Evolutionary conservation across 257 asterid species (phyloP), one percentile per base, ranked within the genome.

Genomic region (Nicotiana otophora): DNA sequence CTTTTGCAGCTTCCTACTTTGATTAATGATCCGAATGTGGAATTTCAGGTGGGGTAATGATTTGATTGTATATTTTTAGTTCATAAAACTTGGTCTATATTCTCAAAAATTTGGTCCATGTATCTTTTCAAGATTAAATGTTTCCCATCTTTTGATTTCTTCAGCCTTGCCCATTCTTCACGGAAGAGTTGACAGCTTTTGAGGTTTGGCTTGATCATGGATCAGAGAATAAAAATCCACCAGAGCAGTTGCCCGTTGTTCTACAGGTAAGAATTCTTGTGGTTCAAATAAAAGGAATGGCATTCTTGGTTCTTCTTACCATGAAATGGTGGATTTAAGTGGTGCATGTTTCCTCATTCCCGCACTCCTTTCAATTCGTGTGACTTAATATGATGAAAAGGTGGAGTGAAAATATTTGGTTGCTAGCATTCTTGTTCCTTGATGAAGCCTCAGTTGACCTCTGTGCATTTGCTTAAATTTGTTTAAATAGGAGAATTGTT

Each of bases 171-270:
- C 94, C 97, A 69, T 96, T 96, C 79, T 90, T 90, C 75, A 86
- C 90, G 10, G 92, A 91, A 82, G 91, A 89, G 90, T 90, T 95
- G 89, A 94, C 97, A 53, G 99, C 99, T 70, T 96, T 96, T 92
- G 99, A 96, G 87, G 95, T 94, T 69, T 96, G 99, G 99, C 98
- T 96, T 83, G 98, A 96, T 89, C 97, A 94, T 92, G 99, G 99
- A 85, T 96, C 99, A 62, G 97, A 96, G 84, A 84, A 88, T 84
- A 96, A 96, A 86, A 94, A 96, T 72, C 98, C 97, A 76, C 99
- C 98, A 2, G 99, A 93, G 74, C 99, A 94, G 92, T 88, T 96
- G 83, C 99, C 99, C 60, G 92, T 96, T 84, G 99, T 96, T 88
- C 98, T 96, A 85, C 99, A 94, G 98, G 98, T 95, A 62, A 60